Conservation (phyloP, 352 stramenopile species). For the Globisporangium mamillatum region DNA sequence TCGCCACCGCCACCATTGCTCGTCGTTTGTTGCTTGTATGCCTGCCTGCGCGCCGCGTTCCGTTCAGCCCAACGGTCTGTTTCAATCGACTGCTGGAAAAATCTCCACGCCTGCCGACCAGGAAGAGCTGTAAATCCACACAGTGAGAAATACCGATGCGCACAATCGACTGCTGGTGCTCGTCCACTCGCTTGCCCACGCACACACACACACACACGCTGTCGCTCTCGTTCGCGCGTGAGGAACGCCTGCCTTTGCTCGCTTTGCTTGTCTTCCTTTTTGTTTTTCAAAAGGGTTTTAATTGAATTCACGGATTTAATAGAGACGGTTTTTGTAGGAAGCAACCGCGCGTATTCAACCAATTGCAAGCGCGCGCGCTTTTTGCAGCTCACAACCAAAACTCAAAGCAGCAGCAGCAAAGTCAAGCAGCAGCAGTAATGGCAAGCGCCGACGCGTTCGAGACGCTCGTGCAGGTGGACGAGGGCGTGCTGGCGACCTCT, state of each 20-base stretch:
- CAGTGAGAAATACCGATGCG: background rate
- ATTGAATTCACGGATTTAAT: no score
- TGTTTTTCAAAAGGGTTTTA: no score
- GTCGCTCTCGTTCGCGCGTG: background rate
- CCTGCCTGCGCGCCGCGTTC: background rate
- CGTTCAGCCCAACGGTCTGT: background rate
- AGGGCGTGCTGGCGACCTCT: constrained; percentile 61
- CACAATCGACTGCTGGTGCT: background rate
- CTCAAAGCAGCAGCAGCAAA: background rate
- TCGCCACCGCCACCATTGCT: constrained; percentile 27
- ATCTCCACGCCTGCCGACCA: no score
- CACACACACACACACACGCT: background rate
- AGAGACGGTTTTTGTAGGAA: no score
- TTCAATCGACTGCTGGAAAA: background rate
- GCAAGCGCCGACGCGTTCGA: constrained; percentile 39
- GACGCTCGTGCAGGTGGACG: constrained; percentile 61
- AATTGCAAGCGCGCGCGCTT: background rate
- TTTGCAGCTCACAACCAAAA: background rate
- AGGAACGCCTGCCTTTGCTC: background rate
- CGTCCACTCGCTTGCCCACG: background rate
- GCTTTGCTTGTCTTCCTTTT: background rate
- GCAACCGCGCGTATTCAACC: background rate
- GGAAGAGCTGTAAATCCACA: background rate
- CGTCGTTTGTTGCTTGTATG: background rate
- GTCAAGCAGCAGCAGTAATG: background rate